Evolutionary conservation across 2,329 filamentous ascomycete genomes (phyloP), one percentile per base, ranked within the genome.

Genomic region (Cladorrhinum sp.): DNA sequence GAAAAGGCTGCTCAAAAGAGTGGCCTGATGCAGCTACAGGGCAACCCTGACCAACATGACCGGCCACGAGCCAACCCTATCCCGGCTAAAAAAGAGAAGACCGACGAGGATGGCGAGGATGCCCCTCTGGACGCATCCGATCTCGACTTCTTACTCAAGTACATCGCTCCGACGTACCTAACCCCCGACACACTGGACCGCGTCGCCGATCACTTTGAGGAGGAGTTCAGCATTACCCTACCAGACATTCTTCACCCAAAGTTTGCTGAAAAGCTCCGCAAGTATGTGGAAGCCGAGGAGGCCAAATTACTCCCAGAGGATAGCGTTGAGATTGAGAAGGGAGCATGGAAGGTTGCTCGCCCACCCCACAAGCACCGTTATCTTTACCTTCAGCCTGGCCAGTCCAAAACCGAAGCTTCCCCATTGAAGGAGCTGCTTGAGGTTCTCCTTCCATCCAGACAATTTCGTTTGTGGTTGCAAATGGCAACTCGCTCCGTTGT

Each of bases 321-420:
- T 16, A 85, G 82, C 50, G 70, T 74, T 0, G 80, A 82, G 60
- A 86, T 89, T 61, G 84, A 88, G 69, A 79, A 77, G 63, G 83
- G 79, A 48, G 76, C 77, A 0, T 95, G 91, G 90, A 85, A 82
- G 62, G 89, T 96, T 8, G 91, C 95, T 6, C 84, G 85, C 29
- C 95, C 95, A 41, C 95, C 95, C 0, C 93, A 99, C 77, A 99
- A 99, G 78, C 92, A 97, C 72, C 90, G 93, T 13, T 99, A 89
- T 73, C 80, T 96, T 1, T 99, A 95, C 75, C 83, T 91, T 62
- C 86, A 92, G 67, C 78, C 76, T 66, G 80, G 70, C 54, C 75
- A 76, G 57, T 64, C 74, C 52, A 67, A 76, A 55, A 65, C 70
- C 0, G 75, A 80, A 50, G 74, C 78, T 55, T 84, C 83, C 13